These are phyloP conservation scores for Kockovaella imperatae DNA, from an alignment of 768 basidiomycete species.

Conservation along the genomic window DNA sequence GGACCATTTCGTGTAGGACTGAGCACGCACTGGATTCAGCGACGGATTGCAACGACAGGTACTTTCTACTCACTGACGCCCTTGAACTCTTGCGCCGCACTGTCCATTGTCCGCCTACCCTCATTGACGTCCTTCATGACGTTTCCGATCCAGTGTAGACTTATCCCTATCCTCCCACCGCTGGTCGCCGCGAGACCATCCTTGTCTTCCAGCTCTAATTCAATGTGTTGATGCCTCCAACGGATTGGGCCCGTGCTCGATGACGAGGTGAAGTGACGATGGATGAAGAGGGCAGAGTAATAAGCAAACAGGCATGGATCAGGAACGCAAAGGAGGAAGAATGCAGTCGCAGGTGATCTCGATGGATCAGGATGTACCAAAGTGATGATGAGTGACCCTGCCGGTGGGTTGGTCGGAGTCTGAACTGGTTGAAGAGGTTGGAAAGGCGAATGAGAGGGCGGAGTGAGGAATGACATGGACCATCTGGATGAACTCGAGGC, in stretches of 20 bases:
- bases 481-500: no score
- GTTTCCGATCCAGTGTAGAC: slow-evolving; percentile 24
- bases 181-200: slow-evolving; percentile 30
- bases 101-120: slow-evolving; percentile 7
- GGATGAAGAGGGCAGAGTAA: slow-evolving; percentile 19
- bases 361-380: slow-evolving; percentile 14
- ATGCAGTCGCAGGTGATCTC: slow-evolving; percentile 7
- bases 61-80: slow-evolving; percentile 26
- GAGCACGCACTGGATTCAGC: background rate
- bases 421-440: slow-evolving; percentile 5
- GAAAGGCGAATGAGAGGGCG: slow-evolving; percentile 1
- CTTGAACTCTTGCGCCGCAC: slow-evolving; percentile 30
- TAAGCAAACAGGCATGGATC: slow-evolving; percentile 29
- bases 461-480: no score
- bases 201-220: slow-evolving; percentile 21
- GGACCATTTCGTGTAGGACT: slow-evolving; percentile 36
- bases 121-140: slow-evolving; percentile 15
- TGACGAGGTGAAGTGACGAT: slow-evolving; percentile 6
- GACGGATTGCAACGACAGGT: no score
- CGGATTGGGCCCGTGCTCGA: background rate
- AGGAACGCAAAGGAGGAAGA: slow-evolving; percentile 30
- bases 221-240: slow-evolving; percentile 27
- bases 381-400: no score
- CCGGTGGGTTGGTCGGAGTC: slow-evolving; percentile 1
- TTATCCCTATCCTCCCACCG: slow-evolving; percentile 21